Evolutionary conservation across 306 rosid genomes (phyloP), one percentile per base, ranked within the genome.

Genomic region (Quercus alba): DNA sequence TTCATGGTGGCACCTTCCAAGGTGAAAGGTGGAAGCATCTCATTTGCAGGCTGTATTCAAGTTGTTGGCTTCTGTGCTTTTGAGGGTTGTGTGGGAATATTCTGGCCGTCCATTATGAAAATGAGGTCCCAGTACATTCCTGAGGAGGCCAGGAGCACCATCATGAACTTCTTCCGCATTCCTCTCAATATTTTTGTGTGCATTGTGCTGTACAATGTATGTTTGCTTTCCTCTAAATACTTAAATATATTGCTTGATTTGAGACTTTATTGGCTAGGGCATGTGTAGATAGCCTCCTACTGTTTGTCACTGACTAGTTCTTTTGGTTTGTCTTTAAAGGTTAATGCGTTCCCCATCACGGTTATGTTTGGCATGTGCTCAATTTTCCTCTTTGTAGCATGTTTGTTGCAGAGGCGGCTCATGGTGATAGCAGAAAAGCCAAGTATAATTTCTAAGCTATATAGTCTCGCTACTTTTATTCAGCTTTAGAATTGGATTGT

Each of bases 71-170:
- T 96, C 91, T 96, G 99, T 88, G 70, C 77, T 49, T 96, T 96
- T 82, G 99, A 96, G 87, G 80, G 90, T 67, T 96, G 98, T 80
- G 98, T 93, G 80, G 98, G 99, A 72, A 87, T 93, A 73, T 96
- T 96, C 90, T 96, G 99, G 99, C 98, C 99, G 75, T 96, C 99
- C 68, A 90, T 96, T 82, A 96, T 96, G 99, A 95, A 95, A 90
- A 95, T 95, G 99, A 93, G 99, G 79, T 95, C 99, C 73, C 99
- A 93, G 78, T 93, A 93, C 88, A 91, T 95, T 86, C 99, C 99
- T 2, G 98, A 95, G 89, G 99, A 95, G 85, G 97, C 99, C 59
- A 87, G 99, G 83, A 95, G 98, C 89, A 95, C 99, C 80, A 95
- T 95, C 88, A 95, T 95, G 99, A 95, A 95, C 90, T 95, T 95